Evolutionary conservation across 108 stramenopile genomes (phyloP), one percentile per base, ranked within the genome.

Genomic region (Skeletonema grethae): DNA sequence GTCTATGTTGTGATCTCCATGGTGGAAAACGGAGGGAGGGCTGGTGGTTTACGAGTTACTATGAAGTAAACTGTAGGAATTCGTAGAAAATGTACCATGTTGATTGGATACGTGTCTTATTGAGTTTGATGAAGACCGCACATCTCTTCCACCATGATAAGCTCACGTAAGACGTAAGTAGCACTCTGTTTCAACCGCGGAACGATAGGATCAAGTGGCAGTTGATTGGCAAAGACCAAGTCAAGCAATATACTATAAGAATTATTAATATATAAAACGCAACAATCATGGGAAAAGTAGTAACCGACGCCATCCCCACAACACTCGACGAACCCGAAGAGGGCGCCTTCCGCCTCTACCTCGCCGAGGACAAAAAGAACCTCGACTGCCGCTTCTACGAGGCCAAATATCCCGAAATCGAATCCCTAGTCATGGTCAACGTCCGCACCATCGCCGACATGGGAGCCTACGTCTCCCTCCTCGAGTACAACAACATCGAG

Each of bases 401-500:
- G 65, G 89, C 92, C 65, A 86, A 95, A 82, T 98, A 93, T 72
- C 99, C 99, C 46, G 97, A 97, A 79, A 84, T 97, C 55, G 99
- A 99, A 66, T 90, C 90, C 38, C 88, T 95, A 32, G 97, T 97
- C 31, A 98, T 98, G 96, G 97, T 97, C 46, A 95, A 96, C 62
- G 97, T 97, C 35, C 95, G 95, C 25, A 92, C 94, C 72, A 99
- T 98, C 74, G 99, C 97, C 62, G 98, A 99, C 72, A 99, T 99
- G 98, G 99, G 98, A 29, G 99, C 99, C 35, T 98, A 99, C 77
- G 99, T 99, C 11, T 89, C 92, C 34, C 88, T 99, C 13, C 80
- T 99, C 55, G 99, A 99, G 85, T 99, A 98, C 91, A 97, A 97
- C 85, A 96, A 97, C 86, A 98, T 97, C 67, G 96, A 97, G 87